phyloP scores from a whole-genome alignment of 805 yeast species.

The Gaillardinia entomophila region DNA sequence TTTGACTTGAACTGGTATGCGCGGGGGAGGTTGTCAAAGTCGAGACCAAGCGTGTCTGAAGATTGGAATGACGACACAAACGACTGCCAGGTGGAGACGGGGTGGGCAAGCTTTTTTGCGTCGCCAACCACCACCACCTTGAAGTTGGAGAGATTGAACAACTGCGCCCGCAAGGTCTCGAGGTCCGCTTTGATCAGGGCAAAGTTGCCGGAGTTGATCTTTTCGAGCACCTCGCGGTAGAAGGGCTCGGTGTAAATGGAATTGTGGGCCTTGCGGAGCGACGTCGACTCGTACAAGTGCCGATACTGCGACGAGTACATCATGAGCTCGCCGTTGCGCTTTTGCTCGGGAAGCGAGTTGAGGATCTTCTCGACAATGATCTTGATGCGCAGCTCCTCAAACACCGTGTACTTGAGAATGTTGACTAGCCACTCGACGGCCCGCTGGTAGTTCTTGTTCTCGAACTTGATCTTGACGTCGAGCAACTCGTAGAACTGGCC shows the following conservation, averaged over 20 bases:
- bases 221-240: conserved; percentile 36
- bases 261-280: conserved; percentile 64
- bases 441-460: conserved; percentile 51
- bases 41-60: conserved; percentile 1
- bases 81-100: conserved; percentile 54
- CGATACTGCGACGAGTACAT: conserved; percentile 57
- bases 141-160: conserved; percentile 55
- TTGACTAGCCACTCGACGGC: conserved; percentile 76
- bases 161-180: conserved; percentile 42
- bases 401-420: conserved; percentile 58
- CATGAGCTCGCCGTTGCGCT: conserved; percentile 60
- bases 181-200: conserved; percentile 42
- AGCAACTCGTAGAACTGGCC: conserved; percentile 63
- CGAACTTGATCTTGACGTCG: conserved; percentile 56
- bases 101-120: conserved; percentile 42
- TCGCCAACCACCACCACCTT: conserved; percentile 73
- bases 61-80: conserved; percentile 20
- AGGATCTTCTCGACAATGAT: conserved; percentile 59
- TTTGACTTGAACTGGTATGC: conserved; percentile 49
- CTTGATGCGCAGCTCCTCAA: conserved; percentile 67
- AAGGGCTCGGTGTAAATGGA: conserved; percentile 56
- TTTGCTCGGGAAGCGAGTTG: conserved; percentile 55
- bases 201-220: conserved; percentile 52
- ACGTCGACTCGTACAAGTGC: conserved; percentile 47
- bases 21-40: conserved; percentile 41